Conservation (phyloP, 768 basidiomycete genomes). For the Lepiota subincarnata region DNA sequence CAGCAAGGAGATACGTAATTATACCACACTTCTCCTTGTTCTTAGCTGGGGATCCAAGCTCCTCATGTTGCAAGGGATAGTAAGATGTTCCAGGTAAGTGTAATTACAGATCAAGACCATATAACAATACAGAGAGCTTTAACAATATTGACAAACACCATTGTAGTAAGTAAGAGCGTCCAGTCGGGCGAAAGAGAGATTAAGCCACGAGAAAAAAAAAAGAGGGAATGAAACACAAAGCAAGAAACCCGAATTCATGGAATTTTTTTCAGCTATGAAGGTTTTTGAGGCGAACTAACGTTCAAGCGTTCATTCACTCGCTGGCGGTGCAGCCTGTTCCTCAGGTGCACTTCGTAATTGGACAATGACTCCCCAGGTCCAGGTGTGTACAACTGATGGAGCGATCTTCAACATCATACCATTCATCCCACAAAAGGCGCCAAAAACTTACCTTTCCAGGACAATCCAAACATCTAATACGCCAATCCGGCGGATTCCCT, state of each 20-base stretch:
- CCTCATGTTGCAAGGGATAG: background rate
- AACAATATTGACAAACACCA: slow-evolving; percentile 15
- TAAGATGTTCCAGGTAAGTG: slow-evolving; percentile 18
- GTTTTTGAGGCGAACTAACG: slow-evolving; percentile 10
- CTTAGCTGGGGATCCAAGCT: no score
- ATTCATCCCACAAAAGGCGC: background rate
- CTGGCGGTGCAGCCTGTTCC: slow-evolving; percentile 75
- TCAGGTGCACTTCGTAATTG: slow-evolving; percentile 92
- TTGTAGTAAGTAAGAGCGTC: slow-evolving; percentile 15
- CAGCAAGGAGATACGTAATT: no score
- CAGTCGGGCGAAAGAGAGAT: slow-evolving; percentile 10
- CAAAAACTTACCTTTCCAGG: slow-evolving; percentile 73
- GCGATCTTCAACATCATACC: background rate
- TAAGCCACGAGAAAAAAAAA: slow-evolving; percentile 2
- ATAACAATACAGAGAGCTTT: slow-evolving; percentile 34
- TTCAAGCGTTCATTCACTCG: slow-evolving; percentile 61
- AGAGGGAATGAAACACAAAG: slow-evolving; percentile 6
- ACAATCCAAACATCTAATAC: slow-evolving; percentile 87
- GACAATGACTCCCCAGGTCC: slow-evolving; percentile 82
- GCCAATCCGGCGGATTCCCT: slow-evolving; percentile 73
- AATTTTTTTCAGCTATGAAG: slow-evolving; percentile 9
- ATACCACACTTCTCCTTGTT: no score
- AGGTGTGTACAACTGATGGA: slow-evolving; percentile 74
- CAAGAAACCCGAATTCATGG: slow-evolving; percentile 5
- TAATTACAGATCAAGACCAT: slow-evolving; percentile 26